Base-by-base conservation (phyloP, 345 rosid genomes). In the Trapa incisa region DNA sequence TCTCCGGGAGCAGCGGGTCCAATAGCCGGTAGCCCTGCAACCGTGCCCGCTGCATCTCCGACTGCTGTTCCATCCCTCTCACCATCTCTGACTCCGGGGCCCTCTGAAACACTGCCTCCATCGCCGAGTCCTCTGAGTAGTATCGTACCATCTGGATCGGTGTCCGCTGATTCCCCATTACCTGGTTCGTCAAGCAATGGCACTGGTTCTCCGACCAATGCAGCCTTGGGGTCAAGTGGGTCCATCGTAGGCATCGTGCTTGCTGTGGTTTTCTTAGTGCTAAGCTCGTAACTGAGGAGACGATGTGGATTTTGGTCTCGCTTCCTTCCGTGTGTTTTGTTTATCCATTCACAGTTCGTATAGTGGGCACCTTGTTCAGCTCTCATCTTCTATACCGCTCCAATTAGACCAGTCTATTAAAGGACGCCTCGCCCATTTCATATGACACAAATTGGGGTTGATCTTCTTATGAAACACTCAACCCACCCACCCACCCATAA, bases 1-100 rank as follows among this genome's bases (percentile, higher is more conserved):
- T 11, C 78, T 47, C 54, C 77, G 8, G 54, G 76, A 0, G 50
- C 17, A 15, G 29, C 48, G 54, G 61, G 16, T 0, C 65, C 82
- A 7, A 45, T 71, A 0, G 80, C 29, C 29, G 29, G 78, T 0
- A 11, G 48, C 48, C 48, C 48, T 45, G 48, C 48, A 6, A 45
- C 48, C 11, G 48, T 45, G 11, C 48, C 48, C 48, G 48, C 48
- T 13, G 8, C 48, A 45, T 45, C 48, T 11, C 48, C 48, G 11
- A 2, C 13, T 9, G 12, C 48, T 13, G 48, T 11, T 4, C 48
- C 48, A 45, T 11, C 48, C 11, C 48, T 45, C 48, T 45, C 48
- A 45, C 48, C 48, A 7, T 45, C 48, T 45, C 48, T 45, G 0
- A 13, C 11, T 7, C 48, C 48, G 13, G 65, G 81, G 5, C 69